Conservation (phyloP, 192 early-diverging fungal genomes). For the Gigaspora rosea region DNA sequence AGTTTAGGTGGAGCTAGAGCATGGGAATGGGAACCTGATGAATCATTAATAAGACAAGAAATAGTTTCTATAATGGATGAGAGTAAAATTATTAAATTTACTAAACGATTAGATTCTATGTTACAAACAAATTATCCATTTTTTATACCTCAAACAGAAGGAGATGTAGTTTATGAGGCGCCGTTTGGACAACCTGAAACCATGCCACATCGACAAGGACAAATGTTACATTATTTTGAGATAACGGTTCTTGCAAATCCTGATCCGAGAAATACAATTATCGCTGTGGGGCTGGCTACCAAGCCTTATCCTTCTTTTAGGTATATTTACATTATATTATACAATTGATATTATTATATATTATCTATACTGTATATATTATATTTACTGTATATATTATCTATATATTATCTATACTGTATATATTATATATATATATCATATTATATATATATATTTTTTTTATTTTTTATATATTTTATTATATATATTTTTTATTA, state of each 20-base stretch:
- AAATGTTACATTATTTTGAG: constrained; percentile 47
- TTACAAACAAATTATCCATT: constrained; percentile 28
- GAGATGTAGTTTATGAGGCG: background rate
- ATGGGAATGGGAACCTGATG: background rate
- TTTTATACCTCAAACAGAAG: background rate
- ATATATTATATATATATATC: too few species aligned
- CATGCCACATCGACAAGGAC: background rate
- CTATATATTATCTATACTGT: background rate
- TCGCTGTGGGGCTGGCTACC: constrained; percentile 45
- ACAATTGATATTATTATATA: background rate
- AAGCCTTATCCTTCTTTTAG: constrained; percentile 50
- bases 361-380: too few species aligned
- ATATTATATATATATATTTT: background rate
- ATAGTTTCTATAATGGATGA: background rate
- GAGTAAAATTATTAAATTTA: background rate
- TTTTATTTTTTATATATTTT: background rate
- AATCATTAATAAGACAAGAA: background rate
- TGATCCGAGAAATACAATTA: background rate
- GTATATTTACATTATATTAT: background rate
- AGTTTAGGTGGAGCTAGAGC: constrained; percentile 12
- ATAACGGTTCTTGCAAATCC: constrained; percentile 28
- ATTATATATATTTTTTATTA: too few species aligned
- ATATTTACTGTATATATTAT: background rate
- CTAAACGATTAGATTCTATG: background rate
- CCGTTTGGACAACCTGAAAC: background rate